Conservation (phyloP, 257 asterid genomes). For the Anisodus acutangulus region DNA sequence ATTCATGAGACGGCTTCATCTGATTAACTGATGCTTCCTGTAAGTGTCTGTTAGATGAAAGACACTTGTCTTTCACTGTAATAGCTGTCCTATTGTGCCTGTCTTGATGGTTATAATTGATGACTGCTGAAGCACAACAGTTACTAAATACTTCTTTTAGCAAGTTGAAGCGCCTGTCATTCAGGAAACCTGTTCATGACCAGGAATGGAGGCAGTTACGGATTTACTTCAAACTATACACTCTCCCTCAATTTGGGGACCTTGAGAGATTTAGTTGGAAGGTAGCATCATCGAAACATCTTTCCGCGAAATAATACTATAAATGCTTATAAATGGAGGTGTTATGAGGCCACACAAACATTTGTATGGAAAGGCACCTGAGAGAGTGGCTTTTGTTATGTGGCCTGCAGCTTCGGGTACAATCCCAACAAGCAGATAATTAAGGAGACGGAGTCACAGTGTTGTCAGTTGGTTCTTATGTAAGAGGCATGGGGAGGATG, state of each 20-base stretch:
- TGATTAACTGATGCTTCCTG: background rate
- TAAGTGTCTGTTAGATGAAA: background rate
- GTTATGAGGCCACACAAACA: background rate
- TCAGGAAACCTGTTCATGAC: background rate
- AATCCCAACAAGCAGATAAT: background rate
- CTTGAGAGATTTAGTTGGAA: background rate
- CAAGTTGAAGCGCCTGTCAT: background rate
- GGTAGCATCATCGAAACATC: background rate
- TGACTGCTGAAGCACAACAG: background rate
- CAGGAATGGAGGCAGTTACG: background rate
- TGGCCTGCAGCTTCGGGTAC: background rate
- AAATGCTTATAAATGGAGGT: background rate
- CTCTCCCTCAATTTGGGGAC: background rate
- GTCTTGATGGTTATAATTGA: background rate
- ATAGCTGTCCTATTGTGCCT: background rate
- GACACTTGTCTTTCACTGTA: too few relatives aligned
- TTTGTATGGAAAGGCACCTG: background rate
- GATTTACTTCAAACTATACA: background rate
- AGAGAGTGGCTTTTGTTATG: background rate
- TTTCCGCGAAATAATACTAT: background rate
- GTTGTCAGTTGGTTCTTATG: background rate
- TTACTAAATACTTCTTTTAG: background rate
- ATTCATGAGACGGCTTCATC: conserved; percentile 1
- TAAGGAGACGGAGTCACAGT: background rate
- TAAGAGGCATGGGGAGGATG: background rate